phyloP scores from a whole-genome alignment of 2,329 filamentous ascomycete species.

The Beauveria rudraprayagi region DNA sequence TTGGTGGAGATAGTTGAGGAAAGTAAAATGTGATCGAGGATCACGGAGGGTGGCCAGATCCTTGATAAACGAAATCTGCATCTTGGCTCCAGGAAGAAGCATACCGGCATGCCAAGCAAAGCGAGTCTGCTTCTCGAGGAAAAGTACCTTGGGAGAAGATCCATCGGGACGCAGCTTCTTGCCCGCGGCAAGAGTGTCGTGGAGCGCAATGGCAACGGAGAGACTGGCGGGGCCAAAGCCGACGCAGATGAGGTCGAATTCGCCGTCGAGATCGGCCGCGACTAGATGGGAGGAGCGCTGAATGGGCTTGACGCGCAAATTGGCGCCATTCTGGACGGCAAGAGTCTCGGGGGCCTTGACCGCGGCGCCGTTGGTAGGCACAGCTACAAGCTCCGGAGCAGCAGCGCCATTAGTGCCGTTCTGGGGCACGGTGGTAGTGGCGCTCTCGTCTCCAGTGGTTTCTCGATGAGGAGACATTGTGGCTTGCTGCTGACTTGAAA shows the following conservation, averaged over 20 bases:
- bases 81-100: constrained; percentile 85
- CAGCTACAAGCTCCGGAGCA: background rate
- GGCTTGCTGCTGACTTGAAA: background rate
- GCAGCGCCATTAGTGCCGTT: constrained; percentile 6
- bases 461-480: constrained; percentile 9
- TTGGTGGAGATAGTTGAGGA: constrained; percentile 84
- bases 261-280: constrained; percentile 49
- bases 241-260: constrained; percentile 81
- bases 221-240: constrained; percentile 91
- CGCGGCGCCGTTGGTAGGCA: background rate
- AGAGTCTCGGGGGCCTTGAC: background rate
- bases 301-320: background rate
- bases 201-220: constrained; percentile 78
- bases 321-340: background rate
- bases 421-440: background rate
- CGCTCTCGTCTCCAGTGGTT: constrained; percentile 6
- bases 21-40: constrained; percentile 85
- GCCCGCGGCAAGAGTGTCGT: constrained; percentile 61
- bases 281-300: constrained; percentile 29
- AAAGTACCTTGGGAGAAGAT: constrained; percentile 62
- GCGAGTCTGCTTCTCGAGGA: constrained; percentile 73
- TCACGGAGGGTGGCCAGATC: constrained; percentile 86
- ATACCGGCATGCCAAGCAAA: constrained; percentile 96
- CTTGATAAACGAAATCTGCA: constrained; percentile 98
- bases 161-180: constrained; percentile 32